A percentile compares a stretch with the other conserved stretches of the same genome.
These are phyloP conservation scores for Aspergillus fumigatiaffinis DNA, from an alignment of 2,329 filamentous ascomycete genomes.

Conservation along the genomic window DNA sequence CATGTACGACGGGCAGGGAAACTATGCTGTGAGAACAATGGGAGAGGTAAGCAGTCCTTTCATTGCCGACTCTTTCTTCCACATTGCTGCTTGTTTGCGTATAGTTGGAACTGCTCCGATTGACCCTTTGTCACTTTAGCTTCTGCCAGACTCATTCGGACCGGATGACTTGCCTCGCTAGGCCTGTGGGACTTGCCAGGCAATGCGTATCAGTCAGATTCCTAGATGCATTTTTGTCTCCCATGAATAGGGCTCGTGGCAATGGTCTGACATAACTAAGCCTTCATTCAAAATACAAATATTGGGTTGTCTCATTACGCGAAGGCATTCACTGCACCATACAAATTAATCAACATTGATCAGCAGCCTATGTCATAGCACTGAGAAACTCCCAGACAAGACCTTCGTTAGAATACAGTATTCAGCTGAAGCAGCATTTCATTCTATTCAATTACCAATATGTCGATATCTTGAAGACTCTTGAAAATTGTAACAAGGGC, in stretches of 20 bases:
- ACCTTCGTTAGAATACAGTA: neutral
- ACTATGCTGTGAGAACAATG: conserved; percentile 46
- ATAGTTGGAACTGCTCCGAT: neutral
- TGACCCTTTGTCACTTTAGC: conserved; percentile 39
- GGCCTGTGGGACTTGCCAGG: neutral
- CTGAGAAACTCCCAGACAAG: neutral
- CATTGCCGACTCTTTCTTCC: neutral
- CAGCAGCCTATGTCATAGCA: neutral
- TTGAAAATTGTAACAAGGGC: neutral
- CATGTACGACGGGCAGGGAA: conserved; percentile 84
- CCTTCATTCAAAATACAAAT: neutral
- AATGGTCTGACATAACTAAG: neutral
- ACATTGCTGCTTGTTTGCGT: neutral
- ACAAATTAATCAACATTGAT: neutral
- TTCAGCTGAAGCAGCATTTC: neutral
- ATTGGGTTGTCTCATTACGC: neutral
- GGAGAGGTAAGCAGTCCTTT: conserved; percentile 31
- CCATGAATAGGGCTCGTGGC: neutral
- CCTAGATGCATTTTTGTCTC: neutral
- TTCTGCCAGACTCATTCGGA: conserved; percentile 66
- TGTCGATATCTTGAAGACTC: neutral
- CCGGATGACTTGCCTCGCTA: conserved; percentile 52
- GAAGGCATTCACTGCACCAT: neutral
- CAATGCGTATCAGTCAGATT: neutral
- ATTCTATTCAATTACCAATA: neutral